Evolutionary conservation across 2,329 filamentous ascomycete genomes (phyloP).

Genomic region (Trichophyton benhamiae): DNA sequence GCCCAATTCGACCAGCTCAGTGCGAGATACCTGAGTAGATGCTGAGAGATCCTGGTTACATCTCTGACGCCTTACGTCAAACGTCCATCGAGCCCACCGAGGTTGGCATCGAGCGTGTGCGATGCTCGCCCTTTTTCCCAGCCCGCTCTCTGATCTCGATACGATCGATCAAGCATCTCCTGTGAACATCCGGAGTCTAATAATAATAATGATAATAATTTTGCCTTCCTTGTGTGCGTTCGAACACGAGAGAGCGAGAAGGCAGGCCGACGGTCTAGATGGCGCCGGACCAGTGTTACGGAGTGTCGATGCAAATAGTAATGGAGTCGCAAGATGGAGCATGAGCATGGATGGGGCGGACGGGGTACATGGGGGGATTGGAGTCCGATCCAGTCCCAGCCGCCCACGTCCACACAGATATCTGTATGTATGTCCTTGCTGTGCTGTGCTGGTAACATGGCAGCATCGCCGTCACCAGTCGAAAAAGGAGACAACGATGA

Average conservation of each 20-base stretch:
- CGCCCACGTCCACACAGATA: neutral
- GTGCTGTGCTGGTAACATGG: neutral
- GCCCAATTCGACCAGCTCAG: neutral
- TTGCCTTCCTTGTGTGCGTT: neutral
- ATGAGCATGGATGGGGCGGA: conserved; percentile 1
- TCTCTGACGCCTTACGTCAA: neutral
- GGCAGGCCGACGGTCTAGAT: neutral
- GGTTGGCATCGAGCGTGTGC: neutral
- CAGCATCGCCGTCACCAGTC: no score
- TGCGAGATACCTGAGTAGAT: neutral
- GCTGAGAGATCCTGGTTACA: neutral
- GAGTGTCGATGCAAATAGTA: neutral
- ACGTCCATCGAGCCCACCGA: neutral
- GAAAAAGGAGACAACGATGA: no score
- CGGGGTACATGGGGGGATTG: neutral
- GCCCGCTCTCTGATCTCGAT: neutral
- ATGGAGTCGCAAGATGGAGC: neutral
- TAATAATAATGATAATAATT: no score
- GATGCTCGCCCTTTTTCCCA: neutral
- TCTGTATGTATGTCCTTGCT: neutral
- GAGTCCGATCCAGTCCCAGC: conserved; percentile 1
- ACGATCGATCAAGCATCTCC: neutral
- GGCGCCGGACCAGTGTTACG: neutral
- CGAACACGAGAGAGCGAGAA: neutral
- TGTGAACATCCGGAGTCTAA: no score